Evolutionary conservation across 371 early-diverging fungal genomes (phyloP).

Genomic region (Zychaea mexicana): DNA sequence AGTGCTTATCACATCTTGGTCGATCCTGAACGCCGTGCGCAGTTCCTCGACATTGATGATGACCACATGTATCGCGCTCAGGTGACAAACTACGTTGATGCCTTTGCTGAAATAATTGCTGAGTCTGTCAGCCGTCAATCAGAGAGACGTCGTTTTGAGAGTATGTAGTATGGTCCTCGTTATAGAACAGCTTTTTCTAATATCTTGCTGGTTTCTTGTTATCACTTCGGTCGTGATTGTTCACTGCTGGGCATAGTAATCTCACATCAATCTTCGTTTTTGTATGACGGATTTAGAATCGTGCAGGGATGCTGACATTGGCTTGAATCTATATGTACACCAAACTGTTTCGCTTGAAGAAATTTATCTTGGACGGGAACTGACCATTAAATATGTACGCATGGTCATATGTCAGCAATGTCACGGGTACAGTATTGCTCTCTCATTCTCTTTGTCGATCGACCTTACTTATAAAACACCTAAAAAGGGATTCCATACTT

Average conservation of each 20-base stretch:
- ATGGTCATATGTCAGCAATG: constrained; percentile 65
- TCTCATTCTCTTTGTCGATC: background rate
- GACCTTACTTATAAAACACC: too few species aligned
- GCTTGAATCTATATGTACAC: constrained; percentile 66
- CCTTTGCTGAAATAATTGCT: constrained; percentile 82
- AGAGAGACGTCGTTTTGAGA: background rate
- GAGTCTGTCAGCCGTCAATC: constrained; percentile 64
- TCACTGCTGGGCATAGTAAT: too few species aligned
- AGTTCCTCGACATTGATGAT: constrained; percentile 88
- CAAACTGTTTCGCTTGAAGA: constrained; percentile 79
- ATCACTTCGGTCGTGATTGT: too few species aligned
- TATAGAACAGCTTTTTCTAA: background rate
- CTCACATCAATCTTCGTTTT: background rate
- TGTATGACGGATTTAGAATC: background rate
- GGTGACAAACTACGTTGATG: constrained; percentile 46
- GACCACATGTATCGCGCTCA: constrained; percentile 71
- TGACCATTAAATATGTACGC: background rate
- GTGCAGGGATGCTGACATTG: constrained; percentile 49
- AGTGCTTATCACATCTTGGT: constrained; percentile 96
- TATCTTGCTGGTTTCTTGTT: too few species aligned
- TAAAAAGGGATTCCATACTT: too few species aligned
- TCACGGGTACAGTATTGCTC: constrained; percentile 50
- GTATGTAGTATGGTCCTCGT: constrained; percentile 3
- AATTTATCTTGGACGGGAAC: constrained; percentile 70
- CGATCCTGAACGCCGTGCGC: constrained; percentile 81